Percentiles rank a stretch among this genome's conserved stretches.
phyloP scores from a whole-genome alignment of 768 basidiomycete genomes.

The Hericium erinaceus region DNA sequence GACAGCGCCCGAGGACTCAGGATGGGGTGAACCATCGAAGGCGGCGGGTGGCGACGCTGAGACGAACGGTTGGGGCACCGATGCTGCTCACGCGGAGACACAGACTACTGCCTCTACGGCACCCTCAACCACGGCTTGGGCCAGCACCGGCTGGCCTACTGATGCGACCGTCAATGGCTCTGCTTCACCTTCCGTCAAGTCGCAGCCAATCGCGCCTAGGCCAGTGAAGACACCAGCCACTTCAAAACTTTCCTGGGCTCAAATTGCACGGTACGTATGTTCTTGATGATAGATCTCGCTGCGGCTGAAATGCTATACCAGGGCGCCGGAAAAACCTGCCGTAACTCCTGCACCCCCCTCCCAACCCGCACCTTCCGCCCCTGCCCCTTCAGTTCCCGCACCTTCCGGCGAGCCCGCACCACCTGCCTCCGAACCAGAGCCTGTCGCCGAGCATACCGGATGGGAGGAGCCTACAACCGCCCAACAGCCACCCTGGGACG shows the following conservation, averaged over 20 bases:
- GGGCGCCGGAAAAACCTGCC: slow-evolving; percentile 57
- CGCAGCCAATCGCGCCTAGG: slow-evolving; percentile 17
- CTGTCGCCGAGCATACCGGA: slow-evolving; percentile 24
- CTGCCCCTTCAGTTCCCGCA: slow-evolving; percentile 15
- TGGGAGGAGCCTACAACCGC: slow-evolving; percentile 73
- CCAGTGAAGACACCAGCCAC: slow-evolving; percentile 52
- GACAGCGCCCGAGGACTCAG: slow-evolving; percentile 16
- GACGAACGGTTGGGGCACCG: not conserved
- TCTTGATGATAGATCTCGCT: not conserved
- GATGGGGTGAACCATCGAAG: slow-evolving; percentile 17
- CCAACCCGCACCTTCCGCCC: slow-evolving; percentile 15
- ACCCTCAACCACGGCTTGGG: slow-evolving; percentile 20
- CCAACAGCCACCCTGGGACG: slow-evolving; percentile 63
- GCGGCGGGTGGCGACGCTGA: slow-evolving; percentile 18
- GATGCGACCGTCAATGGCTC: slow-evolving; percentile 21
- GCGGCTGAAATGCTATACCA: slow-evolving; percentile 19
- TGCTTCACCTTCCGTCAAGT: slow-evolving; percentile 21
- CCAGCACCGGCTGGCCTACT: slow-evolving; percentile 20
- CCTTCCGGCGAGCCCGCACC: slow-evolving; percentile 16
- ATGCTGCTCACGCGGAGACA: slow-evolving; percentile 16
- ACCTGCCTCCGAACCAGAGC: slow-evolving; percentile 24
- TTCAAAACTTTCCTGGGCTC: slow-evolving; percentile 80
- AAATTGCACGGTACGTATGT: slow-evolving; percentile 59
- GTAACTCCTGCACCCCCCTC: slow-evolving; percentile 28
- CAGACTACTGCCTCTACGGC: slow-evolving; percentile 17